phyloP scores from a whole-genome alignment of 2,329 filamentous ascomycete genomes.

The Hypocrella siamensis region DNA sequence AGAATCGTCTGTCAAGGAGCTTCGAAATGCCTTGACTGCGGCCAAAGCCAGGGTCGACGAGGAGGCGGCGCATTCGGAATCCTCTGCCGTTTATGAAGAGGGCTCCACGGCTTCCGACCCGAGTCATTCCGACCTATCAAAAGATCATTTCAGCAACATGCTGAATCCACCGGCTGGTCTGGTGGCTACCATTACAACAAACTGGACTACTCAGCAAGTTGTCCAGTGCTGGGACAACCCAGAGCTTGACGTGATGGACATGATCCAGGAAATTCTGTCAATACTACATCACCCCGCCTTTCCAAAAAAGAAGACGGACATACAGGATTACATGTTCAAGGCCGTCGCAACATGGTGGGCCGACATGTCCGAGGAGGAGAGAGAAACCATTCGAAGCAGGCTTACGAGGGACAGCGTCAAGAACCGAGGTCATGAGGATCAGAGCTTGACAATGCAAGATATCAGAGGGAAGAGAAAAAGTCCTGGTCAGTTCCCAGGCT shows the following conservation, averaged over 20 bases:
- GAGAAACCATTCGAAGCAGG: constrained; percentile 8
- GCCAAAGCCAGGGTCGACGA: constrained; percentile 14
- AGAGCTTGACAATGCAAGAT: constrained; percentile 11
- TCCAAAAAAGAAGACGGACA: constrained; percentile 53
- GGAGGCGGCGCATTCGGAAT: constrained; percentile 34
- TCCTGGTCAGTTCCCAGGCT: constrained; percentile 12
- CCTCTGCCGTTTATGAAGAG: constrained; percentile 46
- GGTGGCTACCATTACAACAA: constrained; percentile 13
- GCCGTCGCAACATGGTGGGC: constrained; percentile 64
- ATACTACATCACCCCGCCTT: constrained; percentile 78
- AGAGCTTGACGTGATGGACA: constrained; percentile 48
- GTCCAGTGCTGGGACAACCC: constrained; percentile 54
- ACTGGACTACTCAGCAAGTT: constrained; percentile 13
- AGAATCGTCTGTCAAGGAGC: constrained; percentile 69
- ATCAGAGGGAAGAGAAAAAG: constrained; percentile 10
- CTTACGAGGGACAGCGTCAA: constrained; percentile 12
- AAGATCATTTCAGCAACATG: constrained; percentile 63
- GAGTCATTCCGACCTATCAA: constrained; percentile 64
- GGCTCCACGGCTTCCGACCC: constrained; percentile 58
- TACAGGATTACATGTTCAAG: constrained; percentile 71
- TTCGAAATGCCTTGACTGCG: constrained; percentile 54
- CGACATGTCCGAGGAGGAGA: constrained; percentile 17
- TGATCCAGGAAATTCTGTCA: constrained; percentile 57
- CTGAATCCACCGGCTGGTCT: constrained; percentile 22
- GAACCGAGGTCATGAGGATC: constrained; percentile 12